Conservation (phyloP, 2,329 filamentous ascomycete genomes). For the Verticillium nonalfalfae region DNA sequence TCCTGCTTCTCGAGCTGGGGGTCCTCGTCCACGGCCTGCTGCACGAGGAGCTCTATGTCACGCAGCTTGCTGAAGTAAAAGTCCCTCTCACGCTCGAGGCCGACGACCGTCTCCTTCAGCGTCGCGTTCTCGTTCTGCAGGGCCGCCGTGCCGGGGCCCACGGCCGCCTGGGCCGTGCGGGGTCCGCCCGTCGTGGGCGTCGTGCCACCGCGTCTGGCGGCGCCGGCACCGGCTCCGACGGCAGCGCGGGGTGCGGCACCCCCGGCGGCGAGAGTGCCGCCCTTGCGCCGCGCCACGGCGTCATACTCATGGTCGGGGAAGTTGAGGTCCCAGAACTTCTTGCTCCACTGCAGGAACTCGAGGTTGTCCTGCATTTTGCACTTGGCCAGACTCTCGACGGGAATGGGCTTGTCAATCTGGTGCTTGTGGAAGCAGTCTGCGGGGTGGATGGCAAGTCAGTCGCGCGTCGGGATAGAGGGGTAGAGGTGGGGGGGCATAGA, state of each 20-base stretch:
- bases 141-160: constrained; percentile 58
- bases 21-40: constrained; percentile 87
- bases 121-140: constrained; percentile 80
- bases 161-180: constrained; percentile 36
- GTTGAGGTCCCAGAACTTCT: constrained; percentile 96
- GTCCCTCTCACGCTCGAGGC: constrained; percentile 91
- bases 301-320: constrained; percentile 98
- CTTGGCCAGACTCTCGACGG: constrained; percentile 83
- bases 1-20: constrained; percentile 93
- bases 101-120: constrained; percentile 91
- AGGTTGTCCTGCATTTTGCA: constrained; percentile 99
- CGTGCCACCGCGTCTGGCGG: constrained; percentile 49
- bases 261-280: constrained; percentile 49
- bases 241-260: constrained; percentile 42
- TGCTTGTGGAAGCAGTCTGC: constrained; percentile 80
- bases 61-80: constrained; percentile 99
- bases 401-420: constrained; percentile 81
- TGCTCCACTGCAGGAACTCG: constrained; percentile 96
- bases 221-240: constrained; percentile 40
- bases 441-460: not conserved
- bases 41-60: constrained; percentile 91
- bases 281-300: constrained; percentile 78
- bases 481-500: constrained; percentile 1
- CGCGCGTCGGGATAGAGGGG: constrained; percentile 5
- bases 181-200: constrained; percentile 54